Evolutionary conservation across 1,284 basidiomycete genomes (phyloP), one percentile per base, ranked within the genome.

Genomic region (Trametes polyzona): DNA sequence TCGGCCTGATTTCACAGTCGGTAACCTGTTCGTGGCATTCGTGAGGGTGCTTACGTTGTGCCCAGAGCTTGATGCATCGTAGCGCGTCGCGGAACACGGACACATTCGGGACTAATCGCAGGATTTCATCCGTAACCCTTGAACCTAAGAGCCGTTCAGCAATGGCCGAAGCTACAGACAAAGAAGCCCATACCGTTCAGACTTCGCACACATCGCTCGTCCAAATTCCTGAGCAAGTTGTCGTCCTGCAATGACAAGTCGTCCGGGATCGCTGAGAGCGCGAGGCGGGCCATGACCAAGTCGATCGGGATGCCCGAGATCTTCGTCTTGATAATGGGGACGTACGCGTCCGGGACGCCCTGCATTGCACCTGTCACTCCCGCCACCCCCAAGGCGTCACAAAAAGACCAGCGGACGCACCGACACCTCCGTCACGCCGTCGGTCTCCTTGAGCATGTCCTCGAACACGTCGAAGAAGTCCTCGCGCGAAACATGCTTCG

Each of bases 1-100:
- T 74, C 95, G 83, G 63, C 88, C 93, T 96, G 67, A 33, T 47
- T 8, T 11, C 21, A 5, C 36, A 14, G 54, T n/a, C 39, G 35
- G 51, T 53, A 37, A 29, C 17, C 40, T 5, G 12, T 3, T 21
- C 27, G n/a, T 8, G 21, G 23, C 14, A 8, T 7, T 9, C 2
- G 10, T 14, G 26, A 16, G 40, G 12, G n/a, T 9, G 81, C 91
- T 63, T 68, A 95, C 95, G 81, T 76, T 95, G 92, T 3, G 97
- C 97, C 97, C 97, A 99, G 23, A 99, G 78, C 75, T 98, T 97
- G 74, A 99, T 98, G 71, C 95, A 96, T 61, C 97, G 84, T 59
- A 99, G 75, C 10, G 96, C 89, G 69, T 96, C 93, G 62, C 96
- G 88, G 77, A 98, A 99, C 21, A 97, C 95, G 55, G 89, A 82